Evolutionary conservation across 306 rosid species (phyloP), one percentile per base, ranked within the genome.

Genomic region (Prinsepia uniflora): DNA sequence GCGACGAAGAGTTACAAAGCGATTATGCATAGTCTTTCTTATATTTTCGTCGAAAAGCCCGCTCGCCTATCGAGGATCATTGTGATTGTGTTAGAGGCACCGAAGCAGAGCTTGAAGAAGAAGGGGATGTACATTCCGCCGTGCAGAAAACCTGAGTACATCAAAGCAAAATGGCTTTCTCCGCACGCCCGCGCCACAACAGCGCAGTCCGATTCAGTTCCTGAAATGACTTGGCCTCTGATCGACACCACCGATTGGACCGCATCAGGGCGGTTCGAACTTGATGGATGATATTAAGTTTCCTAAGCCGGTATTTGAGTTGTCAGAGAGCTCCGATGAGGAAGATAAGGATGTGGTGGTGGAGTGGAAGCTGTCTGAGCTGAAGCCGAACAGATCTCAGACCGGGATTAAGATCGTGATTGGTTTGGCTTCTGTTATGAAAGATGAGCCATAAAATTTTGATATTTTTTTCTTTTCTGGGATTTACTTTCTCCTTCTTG

Each of bases 61-160:
- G 96, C 85, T 15, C 79, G 88, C 57, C 84, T 88, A 45, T 81
- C 79, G 71, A 74, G 81, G 74, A 86, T 88, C 13, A 83, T 88
- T 34, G 72, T 82, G 0, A 59, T 88, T 8, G 97, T 85, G 0
- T 81, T 96, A 6, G 97, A 91, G 81, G 96, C 97, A 8, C 87
- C 82, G 62, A 86, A 84, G 66, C 96, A 86, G 86, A 91, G 96
- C 75, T 74, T 91, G 72, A 86, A 83, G 80, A 91, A 83, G 86
- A 91, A 82, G 20, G 96, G 86, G 14, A 85, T 91, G 96, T 87
- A 74, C 14, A 55, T 91, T 57, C 97, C 97, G 5, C 96, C 97
- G 5, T 91, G 97, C 96, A 82, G 96, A 30, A 85, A 82, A 70
- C 78, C 53, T 0, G 96, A 91, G 24, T 91, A 91, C 60, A 84